Conservation (phyloP, 768 basidiomycete species). For the Aureoboletus auriporus region DNA sequence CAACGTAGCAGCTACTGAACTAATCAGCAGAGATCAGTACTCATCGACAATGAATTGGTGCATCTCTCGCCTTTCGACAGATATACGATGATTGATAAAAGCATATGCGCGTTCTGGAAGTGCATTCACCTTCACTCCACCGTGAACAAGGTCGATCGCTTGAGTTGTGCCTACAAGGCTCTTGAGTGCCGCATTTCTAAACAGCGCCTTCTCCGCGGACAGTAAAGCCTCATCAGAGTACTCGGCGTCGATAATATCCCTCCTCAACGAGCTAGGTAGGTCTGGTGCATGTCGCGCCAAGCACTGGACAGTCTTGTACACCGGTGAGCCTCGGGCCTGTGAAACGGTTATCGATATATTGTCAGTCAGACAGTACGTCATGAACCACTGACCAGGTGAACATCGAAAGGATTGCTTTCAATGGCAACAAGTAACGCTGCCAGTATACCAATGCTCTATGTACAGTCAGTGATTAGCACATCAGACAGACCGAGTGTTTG, state of each 20-base stretch:
- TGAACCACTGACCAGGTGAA: constrained; percentile 42
- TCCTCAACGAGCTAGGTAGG: constrained; percentile 45
- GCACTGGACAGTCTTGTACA: constrained; percentile 63
- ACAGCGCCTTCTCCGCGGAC: constrained; percentile 45
- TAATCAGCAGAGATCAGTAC: constrained; percentile 2
- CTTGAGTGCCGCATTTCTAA: constrained; percentile 36
- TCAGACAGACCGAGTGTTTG: not conserved
- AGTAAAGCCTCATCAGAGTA: constrained; percentile 49
- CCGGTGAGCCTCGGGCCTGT: constrained; percentile 52
- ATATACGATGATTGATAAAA: constrained; percentile 69
- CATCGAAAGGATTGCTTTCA: constrained; percentile 59
- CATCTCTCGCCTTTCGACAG: constrained; percentile 47
- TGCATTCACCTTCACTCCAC: constrained; percentile 72
- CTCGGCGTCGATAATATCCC: constrained; percentile 43
- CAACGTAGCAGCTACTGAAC: constrained; percentile 41
- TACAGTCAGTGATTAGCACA: constrained; percentile 10
- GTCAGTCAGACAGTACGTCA: not conserved
- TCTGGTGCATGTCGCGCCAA: constrained; percentile 56
- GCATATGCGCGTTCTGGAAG: constrained; percentile 72
- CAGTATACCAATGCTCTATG: constrained; percentile 85
- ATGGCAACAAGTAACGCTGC: constrained; percentile 63
- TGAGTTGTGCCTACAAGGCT: constrained; percentile 67
- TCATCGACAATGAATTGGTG: not conserved
- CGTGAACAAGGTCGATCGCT: constrained; percentile 68
- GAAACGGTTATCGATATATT: not conserved